Conservation (phyloP, 768 basidiomycete genomes). For the Exidia glandulosa region DNA sequence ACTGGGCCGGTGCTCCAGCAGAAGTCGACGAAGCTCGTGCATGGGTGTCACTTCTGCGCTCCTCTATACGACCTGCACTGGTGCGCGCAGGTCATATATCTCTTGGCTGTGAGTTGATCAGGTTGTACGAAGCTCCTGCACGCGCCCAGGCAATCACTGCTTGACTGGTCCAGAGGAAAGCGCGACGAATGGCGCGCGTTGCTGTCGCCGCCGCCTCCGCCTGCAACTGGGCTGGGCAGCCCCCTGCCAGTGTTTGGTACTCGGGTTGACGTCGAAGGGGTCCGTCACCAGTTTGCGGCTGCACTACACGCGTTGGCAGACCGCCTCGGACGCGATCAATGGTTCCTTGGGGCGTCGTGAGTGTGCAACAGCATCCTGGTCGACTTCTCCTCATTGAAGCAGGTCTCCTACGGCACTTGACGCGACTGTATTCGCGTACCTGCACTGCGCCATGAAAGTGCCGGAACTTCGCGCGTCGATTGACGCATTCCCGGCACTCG, state of each 20-base stretch:
- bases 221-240: not conserved
- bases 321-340: slow-evolving; percentile 1
- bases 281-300: not conserved
- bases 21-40: not conserved
- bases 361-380: not conserved
- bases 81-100: not conserved
- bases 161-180: not conserved
- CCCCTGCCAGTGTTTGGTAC: not conserved
- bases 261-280: not conserved
- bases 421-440: slow-evolving; percentile 1
- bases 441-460: not conserved
- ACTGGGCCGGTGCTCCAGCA: not conserved
- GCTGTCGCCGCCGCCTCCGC: not conserved
- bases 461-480: not conserved
- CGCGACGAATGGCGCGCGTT: not conserved
- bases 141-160: not conserved
- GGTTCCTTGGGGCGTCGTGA: slow-evolving; percentile 2
- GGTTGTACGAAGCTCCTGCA: not conserved
- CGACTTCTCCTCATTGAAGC: not conserved
- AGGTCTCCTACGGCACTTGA: slow-evolving; percentile 3
- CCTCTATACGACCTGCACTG: not conserved
- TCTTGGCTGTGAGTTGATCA: not conserved
- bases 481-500: not conserved
- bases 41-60: not conserved
- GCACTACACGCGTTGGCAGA: not conserved